Evolutionary conservation across 768 basidiomycete species (phyloP), one percentile per base, ranked within the genome.

Genomic region (Coprinellus micaceus): DNA sequence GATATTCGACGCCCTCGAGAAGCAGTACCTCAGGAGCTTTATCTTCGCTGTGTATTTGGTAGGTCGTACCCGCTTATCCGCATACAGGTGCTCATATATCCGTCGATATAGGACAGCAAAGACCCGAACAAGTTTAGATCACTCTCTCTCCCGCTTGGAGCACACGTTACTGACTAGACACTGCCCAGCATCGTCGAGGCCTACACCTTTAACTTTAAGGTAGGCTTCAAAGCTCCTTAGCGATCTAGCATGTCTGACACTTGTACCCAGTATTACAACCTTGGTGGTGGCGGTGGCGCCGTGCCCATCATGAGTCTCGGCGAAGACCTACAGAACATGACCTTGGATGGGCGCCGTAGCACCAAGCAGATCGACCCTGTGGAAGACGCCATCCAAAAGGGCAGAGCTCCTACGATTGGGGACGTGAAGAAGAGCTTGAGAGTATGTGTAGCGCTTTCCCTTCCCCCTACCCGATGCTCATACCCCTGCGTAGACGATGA

Each of bases 1-100:
- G 0, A 91, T 94, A 41, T 92, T 90, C 60, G 88, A 94, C 58
- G 93, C 93, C 0, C 72, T 95, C 30, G 82, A 91, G 65, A 91
- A 87, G 64, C 86, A 85, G 60, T 95, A 92, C 70, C 80, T 95
- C 45, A 84, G 82, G 47, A 90, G 87, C 63, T 91, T 92, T 68
- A 86, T 93, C 52, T 91, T 94, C 61, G 91, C 86, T 5, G 82
- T 94, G 51, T 94, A 91, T 65, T 71, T 94, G 57, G 93, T 93
- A 54, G 57, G 82, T 70, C 30, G 7, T 33, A 33, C 33, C n/a
- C n/a, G n/a, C n/a, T n/a, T n/a, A n/a, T n/a, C n/a, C n/a, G n/a
- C n/a, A n/a, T n/a, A n/a, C n/a, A n/a, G n/a, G n/a, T n/a, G n/a
- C n/a, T n/a, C n/a, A n/a, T n/a, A n/a, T n/a, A n/a, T n/a, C n/a